Base-by-base conservation (phyloP, 805 yeast species). In the Yueomyces sp. region DNA sequence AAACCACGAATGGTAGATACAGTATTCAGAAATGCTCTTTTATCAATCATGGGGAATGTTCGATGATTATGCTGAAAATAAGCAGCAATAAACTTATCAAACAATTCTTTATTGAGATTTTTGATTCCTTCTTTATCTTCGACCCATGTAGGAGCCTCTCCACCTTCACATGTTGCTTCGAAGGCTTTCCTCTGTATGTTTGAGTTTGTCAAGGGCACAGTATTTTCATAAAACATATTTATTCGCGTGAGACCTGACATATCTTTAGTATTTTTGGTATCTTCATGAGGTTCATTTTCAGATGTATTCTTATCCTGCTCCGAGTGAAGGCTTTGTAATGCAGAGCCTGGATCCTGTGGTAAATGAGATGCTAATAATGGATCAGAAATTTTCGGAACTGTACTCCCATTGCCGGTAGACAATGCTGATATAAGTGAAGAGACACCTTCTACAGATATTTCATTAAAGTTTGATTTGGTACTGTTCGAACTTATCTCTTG, bases 1-100 rank as follows among this genome's bases (percentile, higher is more conserved):
- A 66, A 59, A 34, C 56, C 55, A 5, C 55, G 42, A 4, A 63
- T 54, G 2, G 54, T 52, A 2, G 60, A 52, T 5, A 68, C 66
- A 19, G 54, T 51, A 5, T 59, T 56, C 38, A 63, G 40, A 42
- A 70, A 67, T 19, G 59, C 62, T 2, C 60, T 48, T 42, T 69
- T 68, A 44, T 68, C 63, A 39, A 70, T 55, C 53, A 70, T 65
- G 26, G 73, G 74, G 48, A 67, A 66, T 3, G 70, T 59, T 39
- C 68, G 55, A 40, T 70, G 72, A 41, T 67, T 67, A 48, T 66
- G 72, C 40, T 67, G 65, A 48, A 71, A 66, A 52, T 64, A 72
- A 1, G 70, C 72, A 27, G 68, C 67, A 6, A 70, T 59, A 39
- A 69, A 68, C 33, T 62, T 52, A 37, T 62, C 54, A 19, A 63